Evolutionary conservation across 2,329 filamentous ascomycete genomes (phyloP).

Genomic region (Scopulariopsis brevicaulis): DNA sequence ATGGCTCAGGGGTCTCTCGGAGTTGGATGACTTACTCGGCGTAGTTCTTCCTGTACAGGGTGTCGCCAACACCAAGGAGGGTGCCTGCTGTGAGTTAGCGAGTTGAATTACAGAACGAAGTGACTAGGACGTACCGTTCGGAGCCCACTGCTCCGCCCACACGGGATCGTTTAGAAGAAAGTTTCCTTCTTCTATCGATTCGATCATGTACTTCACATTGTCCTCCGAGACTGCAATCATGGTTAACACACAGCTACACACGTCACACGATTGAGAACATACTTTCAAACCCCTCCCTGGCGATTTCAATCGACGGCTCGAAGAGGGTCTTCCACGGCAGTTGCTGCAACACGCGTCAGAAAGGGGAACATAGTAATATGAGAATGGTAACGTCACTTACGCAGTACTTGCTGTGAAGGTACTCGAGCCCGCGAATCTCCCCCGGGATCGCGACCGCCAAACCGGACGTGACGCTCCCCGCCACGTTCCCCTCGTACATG

Average conservation of each 20-base stretch:
- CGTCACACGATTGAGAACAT: constrained; percentile 4
- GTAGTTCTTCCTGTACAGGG: constrained; percentile 70
- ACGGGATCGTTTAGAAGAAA: constrained; percentile 66
- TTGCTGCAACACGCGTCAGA: background rate
- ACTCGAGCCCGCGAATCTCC: constrained; percentile 67
- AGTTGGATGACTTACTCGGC: constrained; percentile 31
- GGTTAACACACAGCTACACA: constrained; percentile 6
- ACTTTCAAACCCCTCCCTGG: constrained; percentile 58
- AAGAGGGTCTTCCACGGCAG: constrained; percentile 64
- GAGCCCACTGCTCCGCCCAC: constrained; percentile 85
- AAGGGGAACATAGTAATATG: background rate
- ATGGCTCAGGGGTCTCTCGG: background rate
- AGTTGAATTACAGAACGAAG: background rate
- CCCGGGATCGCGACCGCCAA: constrained; percentile 62
- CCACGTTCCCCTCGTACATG: constrained; percentile 69
- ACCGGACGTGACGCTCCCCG: constrained; percentile 59
- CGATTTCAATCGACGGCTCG: constrained; percentile 61
- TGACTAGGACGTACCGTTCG: constrained; percentile 39
- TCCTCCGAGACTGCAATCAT: constrained; percentile 52
- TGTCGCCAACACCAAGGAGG: constrained; percentile 60
- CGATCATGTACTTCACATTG: constrained; percentile 60
- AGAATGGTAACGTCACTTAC: constrained; percentile 19
- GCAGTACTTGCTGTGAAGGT: constrained; percentile 65
- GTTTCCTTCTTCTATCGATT: constrained; percentile 22
- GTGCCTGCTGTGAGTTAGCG: constrained; percentile 26